A percentile compares a stretch with the other conserved stretches of the same genome.
Conservation (phyloP, 768 basidiomycete species). For the Amanita jacksonii region DNA sequence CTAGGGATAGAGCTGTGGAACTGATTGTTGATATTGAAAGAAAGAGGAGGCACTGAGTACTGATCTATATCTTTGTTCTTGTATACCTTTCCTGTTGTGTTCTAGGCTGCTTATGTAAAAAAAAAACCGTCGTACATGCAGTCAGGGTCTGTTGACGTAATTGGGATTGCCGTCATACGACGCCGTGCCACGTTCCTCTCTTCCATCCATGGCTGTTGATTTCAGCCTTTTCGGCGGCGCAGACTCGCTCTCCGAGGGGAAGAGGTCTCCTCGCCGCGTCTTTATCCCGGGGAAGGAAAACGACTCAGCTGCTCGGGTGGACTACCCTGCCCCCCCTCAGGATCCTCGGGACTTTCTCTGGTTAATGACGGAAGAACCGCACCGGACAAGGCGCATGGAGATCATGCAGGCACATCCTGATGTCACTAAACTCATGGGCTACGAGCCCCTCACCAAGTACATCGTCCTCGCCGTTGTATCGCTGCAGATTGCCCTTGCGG, state of each 20-base stretch:
- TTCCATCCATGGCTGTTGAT: conserved; percentile 30
- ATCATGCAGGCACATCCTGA: conserved; percentile 95
- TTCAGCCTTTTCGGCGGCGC: conserved; percentile 81
- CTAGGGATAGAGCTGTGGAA: conserved; percentile 69
- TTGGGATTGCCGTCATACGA: not conserved
- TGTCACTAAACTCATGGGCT: conserved; percentile 94
- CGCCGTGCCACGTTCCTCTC: not conserved
- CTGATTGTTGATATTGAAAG: conserved; percentile 43
- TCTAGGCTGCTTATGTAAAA: not conserved
- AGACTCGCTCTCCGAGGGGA: conserved; percentile 56
- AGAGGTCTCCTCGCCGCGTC: conserved; percentile 43
- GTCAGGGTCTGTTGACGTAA: not conserved
- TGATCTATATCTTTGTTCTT: not conserved
- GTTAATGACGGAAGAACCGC: conserved; percentile 98
- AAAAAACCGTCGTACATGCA: not conserved
- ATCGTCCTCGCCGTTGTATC: conserved; percentile 76
- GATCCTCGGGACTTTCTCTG: conserved; percentile 87
- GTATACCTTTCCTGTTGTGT: not conserved
- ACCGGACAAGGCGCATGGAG: conserved; percentile 74
- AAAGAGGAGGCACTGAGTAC: conserved; percentile 14
- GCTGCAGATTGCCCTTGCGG: conserved; percentile 60
- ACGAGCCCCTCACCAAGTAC: conserved; percentile 87
- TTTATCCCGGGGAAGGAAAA: conserved; percentile 13
- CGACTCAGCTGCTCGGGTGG: conserved; percentile 20
- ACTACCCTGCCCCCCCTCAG: conserved; percentile 47